Base-by-base conservation (phyloP, 805 yeast genomes). In the Scheffersomyces lignosus region DNA sequence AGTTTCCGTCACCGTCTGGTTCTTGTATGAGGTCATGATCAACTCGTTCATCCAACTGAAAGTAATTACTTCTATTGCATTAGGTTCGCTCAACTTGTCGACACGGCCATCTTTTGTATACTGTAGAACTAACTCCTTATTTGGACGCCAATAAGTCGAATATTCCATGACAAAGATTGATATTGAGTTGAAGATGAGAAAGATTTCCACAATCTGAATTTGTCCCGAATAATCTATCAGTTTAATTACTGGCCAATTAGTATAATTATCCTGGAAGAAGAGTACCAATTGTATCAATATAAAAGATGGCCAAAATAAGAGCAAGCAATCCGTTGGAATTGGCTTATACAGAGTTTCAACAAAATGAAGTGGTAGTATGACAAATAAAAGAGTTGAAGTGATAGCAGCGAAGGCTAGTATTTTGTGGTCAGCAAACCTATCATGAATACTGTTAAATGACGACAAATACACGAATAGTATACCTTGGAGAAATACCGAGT, bases 41-140 rank as follows among this genome's bases (percentile, higher is more conserved):
- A 75, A 47, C 3, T 60, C 57, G 43, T 71, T 73, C 74, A 75
- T 67, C 76, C 78, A 73, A 15, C 65, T 64, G 40, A 66, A 75
- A 0, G 77, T 64, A 20, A 71, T 45, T 27, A 58, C 52, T 10
- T 70, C 67, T 28, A 70, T 49, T n/a, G 68, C 31, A 17, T 61
- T 65, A 5, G 69, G 65, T 15, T 35, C 36, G 25, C 48, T 27
- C n/a, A 54, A 40, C n/a, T 33, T 25, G 14, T 27, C 30, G 10
- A 26, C 31, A 5, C 47, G 58, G 5, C 60, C 51, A 14, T 46
- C 36, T 26, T 33, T 34, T 7, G 30, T 29, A 41, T 58, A 71
- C 31, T 62, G 62, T 1, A 56, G 51, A 3, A 49, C 31, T 17
- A 77, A 50, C 29, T 62, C 62, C 14, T 57, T 51, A n/a, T 66